A percentile compares a stretch with the other conserved stretches of the same genome.
phyloP scores from a whole-genome alignment of 805 yeast species.

The Wickerhamiella azyma region DNA sequence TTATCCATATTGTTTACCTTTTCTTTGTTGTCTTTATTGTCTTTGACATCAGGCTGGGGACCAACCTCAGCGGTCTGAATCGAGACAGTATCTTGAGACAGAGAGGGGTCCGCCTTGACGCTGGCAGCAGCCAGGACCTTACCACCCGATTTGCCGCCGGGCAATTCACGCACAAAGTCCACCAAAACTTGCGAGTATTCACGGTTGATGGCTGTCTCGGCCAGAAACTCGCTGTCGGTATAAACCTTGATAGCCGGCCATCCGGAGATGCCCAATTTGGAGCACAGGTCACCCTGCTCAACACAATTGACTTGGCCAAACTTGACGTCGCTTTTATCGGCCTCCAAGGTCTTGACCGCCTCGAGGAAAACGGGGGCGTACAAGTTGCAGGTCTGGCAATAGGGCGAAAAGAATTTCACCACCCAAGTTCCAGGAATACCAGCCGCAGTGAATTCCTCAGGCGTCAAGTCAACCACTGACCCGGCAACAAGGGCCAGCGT shows the following conservation, averaged over 20 bases:
- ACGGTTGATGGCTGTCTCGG: conserved; percentile 14
- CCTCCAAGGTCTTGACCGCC: conserved; percentile 38
- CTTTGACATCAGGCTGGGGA: not conserved
- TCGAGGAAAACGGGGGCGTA: conserved; percentile 76
- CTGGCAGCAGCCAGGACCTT: conserved; percentile 5
- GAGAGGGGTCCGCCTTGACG: not conserved
- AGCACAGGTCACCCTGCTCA: conserved; percentile 75
- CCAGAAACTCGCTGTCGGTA: conserved; percentile 23
- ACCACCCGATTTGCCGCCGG: conserved; percentile 8
- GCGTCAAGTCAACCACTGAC: conserved; percentile 10
- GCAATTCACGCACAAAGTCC: conserved; percentile 10
- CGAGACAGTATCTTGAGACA: not conserved
- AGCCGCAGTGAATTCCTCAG: conserved; percentile 11
- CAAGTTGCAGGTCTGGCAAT: conserved; percentile 66
- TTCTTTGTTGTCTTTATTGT: no score
- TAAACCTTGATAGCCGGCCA: conserved; percentile 66
- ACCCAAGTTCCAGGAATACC: conserved; percentile 43
- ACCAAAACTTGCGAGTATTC: conserved; percentile 11
- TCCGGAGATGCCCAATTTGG: conserved; percentile 42
- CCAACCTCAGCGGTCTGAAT: not conserved
- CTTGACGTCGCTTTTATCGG: conserved; percentile 32
- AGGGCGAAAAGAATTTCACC: conserved; percentile 84
- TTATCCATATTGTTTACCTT: no score
- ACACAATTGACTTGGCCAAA: conserved; percentile 76
- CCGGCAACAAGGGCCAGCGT: not conserved